A percentile compares a stretch with the other conserved stretches of the same genome.
Conservation (phyloP, 2,329 filamentous ascomycete species). For the Alternaria sp. region DNA sequence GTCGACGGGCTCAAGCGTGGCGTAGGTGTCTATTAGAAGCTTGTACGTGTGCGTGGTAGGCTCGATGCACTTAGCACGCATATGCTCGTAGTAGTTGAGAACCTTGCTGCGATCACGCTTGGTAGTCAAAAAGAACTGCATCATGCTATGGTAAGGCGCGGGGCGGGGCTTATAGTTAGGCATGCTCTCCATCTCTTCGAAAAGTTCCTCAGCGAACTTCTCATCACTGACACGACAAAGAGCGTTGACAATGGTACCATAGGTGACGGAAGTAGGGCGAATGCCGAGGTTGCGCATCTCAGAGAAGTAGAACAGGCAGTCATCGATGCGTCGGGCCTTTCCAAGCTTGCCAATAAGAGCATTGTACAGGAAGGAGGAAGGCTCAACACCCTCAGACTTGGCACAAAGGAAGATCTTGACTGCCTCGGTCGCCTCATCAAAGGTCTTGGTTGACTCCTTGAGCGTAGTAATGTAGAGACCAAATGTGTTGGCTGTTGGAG, state of each 20-base stretch:
- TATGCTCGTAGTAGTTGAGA: constrained; percentile 91
- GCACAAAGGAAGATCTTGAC: constrained; percentile 97
- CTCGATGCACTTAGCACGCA: constrained; percentile 84
- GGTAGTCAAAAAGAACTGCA: constrained; percentile 98
- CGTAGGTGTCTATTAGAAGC: constrained; percentile 92
- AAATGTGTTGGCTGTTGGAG: constrained; percentile 96
- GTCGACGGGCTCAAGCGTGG: constrained; percentile 89
- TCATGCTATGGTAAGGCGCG: constrained; percentile 98
- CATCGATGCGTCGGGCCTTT: constrained; percentile 96
- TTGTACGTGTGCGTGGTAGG: constrained; percentile 98
- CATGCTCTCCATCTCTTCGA: constrained; percentile 99
- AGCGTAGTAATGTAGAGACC: constrained; percentile 99
- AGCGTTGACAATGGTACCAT: constrained; percentile 97
- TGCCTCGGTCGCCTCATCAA: constrained; percentile 95
- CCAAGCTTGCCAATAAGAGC: constrained; percentile 97
- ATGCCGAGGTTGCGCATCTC: constrained; percentile 95
- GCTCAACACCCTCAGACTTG: constrained; percentile 91
- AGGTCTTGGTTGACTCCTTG: constrained; percentile 96
- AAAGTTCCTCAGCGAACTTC: constrained; percentile 96
- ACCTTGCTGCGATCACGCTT: constrained; percentile 97
- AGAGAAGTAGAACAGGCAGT: constrained; percentile 96
- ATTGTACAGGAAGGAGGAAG: constrained; percentile 97
- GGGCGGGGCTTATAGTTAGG: constrained; percentile 98
- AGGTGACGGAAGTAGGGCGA: constrained; percentile 95
- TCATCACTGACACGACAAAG: constrained; percentile 97